Percentiles rank a stretch among this genome's conserved stretches.
phyloP scores from a whole-genome alignment of 768 basidiomycete species.

The Suillus spraguei region DNA sequence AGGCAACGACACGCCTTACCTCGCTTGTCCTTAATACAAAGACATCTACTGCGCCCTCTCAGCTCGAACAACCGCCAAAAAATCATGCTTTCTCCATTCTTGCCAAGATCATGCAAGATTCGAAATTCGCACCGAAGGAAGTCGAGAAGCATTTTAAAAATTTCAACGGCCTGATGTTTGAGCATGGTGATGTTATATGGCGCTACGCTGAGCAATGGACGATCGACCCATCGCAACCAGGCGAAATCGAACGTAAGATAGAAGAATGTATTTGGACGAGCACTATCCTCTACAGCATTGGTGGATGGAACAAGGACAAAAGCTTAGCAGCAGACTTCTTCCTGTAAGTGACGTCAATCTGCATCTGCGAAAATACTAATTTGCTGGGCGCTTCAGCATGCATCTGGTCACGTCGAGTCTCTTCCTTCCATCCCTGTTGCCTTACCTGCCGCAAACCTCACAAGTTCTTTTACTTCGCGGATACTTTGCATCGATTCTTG shows the following conservation, averaged over 20 bases:
- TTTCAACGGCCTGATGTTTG: slow-evolving; percentile 15
- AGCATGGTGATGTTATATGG: slow-evolving; percentile 10
- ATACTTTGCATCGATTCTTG: slow-evolving; percentile 26
- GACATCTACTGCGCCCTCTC: not conserved
- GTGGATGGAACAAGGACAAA: slow-evolving; percentile 55
- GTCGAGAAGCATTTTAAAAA: slow-evolving; percentile 20
- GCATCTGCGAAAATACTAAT: not conserved
- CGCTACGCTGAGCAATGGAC: slow-evolving; percentile 44
- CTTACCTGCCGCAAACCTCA: slow-evolving; percentile 17
- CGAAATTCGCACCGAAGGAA: slow-evolving; percentile 25
- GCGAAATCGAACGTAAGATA: slow-evolving; percentile 53
- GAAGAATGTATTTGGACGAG: slow-evolving; percentile 65
- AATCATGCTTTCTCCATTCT: slow-evolving; percentile 50
- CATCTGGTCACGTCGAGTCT: slow-evolving; percentile 33
- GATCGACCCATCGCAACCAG: slow-evolving; percentile 34
- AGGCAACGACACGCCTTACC: slow-evolving; percentile 11
- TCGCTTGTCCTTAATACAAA: slow-evolving; percentile 16
- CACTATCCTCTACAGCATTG: slow-evolving; percentile 56
- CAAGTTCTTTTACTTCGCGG: slow-evolving; percentile 32
- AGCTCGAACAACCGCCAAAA: slow-evolving; percentile 9
- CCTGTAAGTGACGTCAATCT: slow-evolving; percentile 37
- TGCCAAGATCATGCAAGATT: slow-evolving; percentile 53
- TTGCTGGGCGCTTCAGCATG: slow-evolving; percentile 19
- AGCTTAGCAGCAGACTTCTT: slow-evolving; percentile 50
- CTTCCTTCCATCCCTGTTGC: slow-evolving; percentile 31